phyloP scores from a whole-genome alignment of 2,329 filamentous ascomycete genomes.

The Colletotrichum falcatum region DNA sequence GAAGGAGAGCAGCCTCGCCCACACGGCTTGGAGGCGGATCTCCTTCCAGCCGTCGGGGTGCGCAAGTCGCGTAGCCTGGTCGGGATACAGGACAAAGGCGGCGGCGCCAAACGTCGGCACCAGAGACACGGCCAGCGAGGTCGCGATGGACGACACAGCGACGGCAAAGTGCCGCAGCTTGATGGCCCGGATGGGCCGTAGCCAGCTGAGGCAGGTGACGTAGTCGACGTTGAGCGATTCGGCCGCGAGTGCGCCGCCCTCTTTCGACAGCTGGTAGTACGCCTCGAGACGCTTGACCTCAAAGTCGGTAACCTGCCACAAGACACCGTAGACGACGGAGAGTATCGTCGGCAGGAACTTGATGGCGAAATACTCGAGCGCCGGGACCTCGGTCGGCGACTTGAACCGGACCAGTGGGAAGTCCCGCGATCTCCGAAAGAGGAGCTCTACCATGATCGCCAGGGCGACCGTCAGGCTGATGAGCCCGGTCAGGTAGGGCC shows the following conservation, averaged over 20 bases:
- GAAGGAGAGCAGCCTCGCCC: slow-evolving; percentile 71
- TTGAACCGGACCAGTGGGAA: slow-evolving; percentile 63
- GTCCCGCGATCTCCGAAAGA: slow-evolving; percentile 63
- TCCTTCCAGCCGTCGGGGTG: slow-evolving; percentile 61
- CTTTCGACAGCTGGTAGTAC: slow-evolving; percentile 73
- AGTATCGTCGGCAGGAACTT: slow-evolving; percentile 73
- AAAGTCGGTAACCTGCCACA: slow-evolving; percentile 76
- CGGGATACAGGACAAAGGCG: slow-evolving; percentile 68
- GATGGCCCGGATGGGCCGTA: slow-evolving; percentile 73
- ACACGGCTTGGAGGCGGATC: slow-evolving; percentile 67
- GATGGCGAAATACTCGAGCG: slow-evolving; percentile 68
- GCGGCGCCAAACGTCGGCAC: slow-evolving; percentile 77
- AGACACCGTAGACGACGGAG: slow-evolving; percentile 70
- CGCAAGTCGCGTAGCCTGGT: slow-evolving; percentile 56
- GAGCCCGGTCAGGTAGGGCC: slow-evolving; percentile 68
- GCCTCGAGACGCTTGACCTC: slow-evolving; percentile 76
- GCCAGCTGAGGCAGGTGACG: slow-evolving; percentile 74
- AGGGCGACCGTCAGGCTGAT: slow-evolving; percentile 66
- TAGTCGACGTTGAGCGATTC: slow-evolving; percentile 82
- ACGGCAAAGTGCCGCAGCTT: slow-evolving; percentile 76
- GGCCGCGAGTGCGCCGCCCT: slow-evolving; percentile 69
- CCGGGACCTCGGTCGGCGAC: slow-evolving; percentile 61
- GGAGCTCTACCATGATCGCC: slow-evolving; percentile 64
- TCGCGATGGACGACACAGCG: slow-evolving; percentile 72
- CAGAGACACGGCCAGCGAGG: slow-evolving; percentile 73